These are phyloP conservation scores for Penicillium odoratum DNA, from an alignment of 495 filamentous ascomycete species.

Conservation along the genomic window DNA sequence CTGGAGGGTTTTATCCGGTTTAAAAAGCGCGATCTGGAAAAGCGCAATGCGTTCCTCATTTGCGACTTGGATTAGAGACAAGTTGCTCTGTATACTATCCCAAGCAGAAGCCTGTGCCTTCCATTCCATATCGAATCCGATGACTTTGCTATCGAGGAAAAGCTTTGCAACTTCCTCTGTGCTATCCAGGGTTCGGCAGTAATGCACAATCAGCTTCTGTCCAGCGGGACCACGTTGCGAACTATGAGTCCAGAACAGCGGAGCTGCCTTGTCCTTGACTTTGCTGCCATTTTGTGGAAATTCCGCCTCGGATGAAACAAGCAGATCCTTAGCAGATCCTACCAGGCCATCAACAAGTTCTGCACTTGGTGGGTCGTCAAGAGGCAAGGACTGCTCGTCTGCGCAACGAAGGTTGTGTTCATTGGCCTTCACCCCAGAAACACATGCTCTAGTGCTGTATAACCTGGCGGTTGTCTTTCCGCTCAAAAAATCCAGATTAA, in stretches of 20 bases:
- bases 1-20: slow-evolving; percentile 38
- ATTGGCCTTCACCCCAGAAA: neutral
- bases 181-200: slow-evolving; percentile 65
- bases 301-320: no score
- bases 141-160: slow-evolving; percentile 65
- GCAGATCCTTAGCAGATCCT: neutral
- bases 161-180: slow-evolving; percentile 66
- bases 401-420: neutral
- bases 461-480: neutral
- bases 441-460: neutral
- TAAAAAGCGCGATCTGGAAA: slow-evolving; percentile 72
- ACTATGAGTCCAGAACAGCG: slow-evolving; percentile 64
- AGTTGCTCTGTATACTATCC: slow-evolving; percentile 58
- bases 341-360: neutral
- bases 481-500: neutral
- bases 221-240: slow-evolving; percentile 57
- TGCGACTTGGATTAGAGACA: slow-evolving; percentile 79
- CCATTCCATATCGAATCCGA: slow-evolving; percentile 93
- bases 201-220: slow-evolving; percentile 64
- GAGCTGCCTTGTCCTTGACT: neutral
- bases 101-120: slow-evolving; percentile 44
- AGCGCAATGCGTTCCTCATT: slow-evolving; percentile 75
- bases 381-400: neutral
- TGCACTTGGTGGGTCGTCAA: neutral
- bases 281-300: neutral